A percentile compares a stretch with the other conserved stretches of the same genome.
phyloP scores from a whole-genome alignment of 495 filamentous ascomycete species.

The Glutinoglossum americanum region DNA sequence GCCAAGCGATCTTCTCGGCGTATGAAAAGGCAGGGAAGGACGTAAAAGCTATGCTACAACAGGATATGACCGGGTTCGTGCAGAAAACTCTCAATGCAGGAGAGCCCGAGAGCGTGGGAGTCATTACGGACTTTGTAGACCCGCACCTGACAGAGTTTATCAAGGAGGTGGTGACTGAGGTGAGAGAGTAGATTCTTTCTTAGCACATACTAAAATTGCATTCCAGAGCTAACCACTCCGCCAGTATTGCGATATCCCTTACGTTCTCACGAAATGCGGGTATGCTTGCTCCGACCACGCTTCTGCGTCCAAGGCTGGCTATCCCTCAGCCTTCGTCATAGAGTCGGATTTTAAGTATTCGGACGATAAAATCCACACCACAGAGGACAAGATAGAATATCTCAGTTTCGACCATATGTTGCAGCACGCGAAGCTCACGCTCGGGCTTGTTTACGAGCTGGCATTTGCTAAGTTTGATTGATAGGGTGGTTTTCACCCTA shows the following conservation, averaged over 20 bases:
- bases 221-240: background rate
- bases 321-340: conserved; percentile 88
- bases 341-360: conserved; percentile 72
- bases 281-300: conserved; percentile 97
- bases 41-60: conserved; percentile 94
- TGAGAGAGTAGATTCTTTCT: conserved; percentile 18
- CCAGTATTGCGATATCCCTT: conserved; percentile 78
- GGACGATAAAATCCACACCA: conserved; percentile 77
- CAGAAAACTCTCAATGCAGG: conserved; percentile 68
- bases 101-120: conserved; percentile 65
- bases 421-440: conserved; percentile 81
- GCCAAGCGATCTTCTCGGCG: conserved; percentile 64
- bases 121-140: conserved; percentile 88
- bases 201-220: background rate
- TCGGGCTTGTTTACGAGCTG: conserved; percentile 78
- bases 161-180: conserved; percentile 63
- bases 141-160: conserved; percentile 69
- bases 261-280: conserved; percentile 78
- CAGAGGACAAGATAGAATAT: conserved; percentile 70
- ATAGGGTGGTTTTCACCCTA: too few species aligned
- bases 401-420: conserved; percentile 95
- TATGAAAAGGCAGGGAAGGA: conserved; percentile 58
- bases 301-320: conserved; percentile 86
- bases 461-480: conserved; percentile 38
- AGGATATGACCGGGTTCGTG: conserved; percentile 94